These are phyloP conservation scores for Komagataella phaffii DNA, from an alignment of 805 yeast genomes.

Conservation along the genomic window DNA sequence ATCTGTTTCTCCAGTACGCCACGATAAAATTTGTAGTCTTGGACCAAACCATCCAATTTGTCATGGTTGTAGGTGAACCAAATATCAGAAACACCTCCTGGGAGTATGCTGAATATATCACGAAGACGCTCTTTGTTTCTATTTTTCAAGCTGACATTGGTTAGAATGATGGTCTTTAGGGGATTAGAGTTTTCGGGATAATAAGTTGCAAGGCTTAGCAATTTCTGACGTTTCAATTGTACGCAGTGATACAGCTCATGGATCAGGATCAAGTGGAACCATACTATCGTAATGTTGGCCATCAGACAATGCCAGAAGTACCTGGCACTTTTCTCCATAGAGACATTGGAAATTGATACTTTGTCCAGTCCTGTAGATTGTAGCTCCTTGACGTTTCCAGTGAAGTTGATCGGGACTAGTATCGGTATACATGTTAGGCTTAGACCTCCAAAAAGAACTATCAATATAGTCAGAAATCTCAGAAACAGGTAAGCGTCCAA, in stretches of 20 bases:
- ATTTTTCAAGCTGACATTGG: constrained; percentile 20
- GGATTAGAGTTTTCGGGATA: constrained; percentile 9
- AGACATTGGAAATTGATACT: constrained; percentile 60
- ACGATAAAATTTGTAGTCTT: constrained; percentile 15
- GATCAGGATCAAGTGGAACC: constrained; percentile 42
- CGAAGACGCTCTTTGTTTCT: constrained; percentile 14
- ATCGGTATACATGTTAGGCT: constrained; percentile 44
- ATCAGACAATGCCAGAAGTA: constrained; percentile 53
- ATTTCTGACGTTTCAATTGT: constrained; percentile 29
- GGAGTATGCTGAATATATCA: constrained; percentile 23
- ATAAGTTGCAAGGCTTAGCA: constrained; percentile 9
- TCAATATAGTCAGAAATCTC: constrained; percentile 40
- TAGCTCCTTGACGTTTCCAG: constrained; percentile 17
- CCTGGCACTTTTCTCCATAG: constrained; percentile 31
- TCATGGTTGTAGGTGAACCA: constrained; percentile 44
- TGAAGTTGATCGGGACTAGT: constrained; percentile 49
- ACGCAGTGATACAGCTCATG: constrained; percentile 42
- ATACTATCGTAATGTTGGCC: constrained; percentile 36
- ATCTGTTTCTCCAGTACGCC: constrained; percentile 25
- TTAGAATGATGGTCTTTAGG: constrained; percentile 4
- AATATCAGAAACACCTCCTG: constrained; percentile 40
- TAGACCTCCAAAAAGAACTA: constrained; percentile 35
- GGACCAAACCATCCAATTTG: constrained; percentile 19
- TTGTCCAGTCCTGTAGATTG: constrained; percentile 41
- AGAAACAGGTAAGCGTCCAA: constrained; percentile 66